Evolutionary conservation across 2,329 filamentous ascomycete species (phyloP).

Genomic region (Cytospora piceae): DNA sequence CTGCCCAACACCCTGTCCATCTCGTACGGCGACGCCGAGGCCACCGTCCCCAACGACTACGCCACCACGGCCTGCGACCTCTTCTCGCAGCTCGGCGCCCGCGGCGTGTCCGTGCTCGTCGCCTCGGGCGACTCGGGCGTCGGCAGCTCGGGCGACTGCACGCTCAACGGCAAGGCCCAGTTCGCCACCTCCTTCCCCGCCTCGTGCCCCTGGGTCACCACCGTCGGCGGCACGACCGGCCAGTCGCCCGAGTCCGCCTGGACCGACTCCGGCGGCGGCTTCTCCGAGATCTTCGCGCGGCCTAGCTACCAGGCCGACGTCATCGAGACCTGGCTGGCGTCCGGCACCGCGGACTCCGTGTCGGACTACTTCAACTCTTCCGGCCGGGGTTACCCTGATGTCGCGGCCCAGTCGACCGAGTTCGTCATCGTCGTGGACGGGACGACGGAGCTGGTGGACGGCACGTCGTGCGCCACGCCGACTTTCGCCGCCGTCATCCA

Average conservation of each 20-base stretch:
- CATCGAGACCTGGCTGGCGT: conserved; percentile 34
- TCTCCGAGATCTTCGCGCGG: conserved; percentile 51
- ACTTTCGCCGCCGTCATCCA: conserved; percentile 56
- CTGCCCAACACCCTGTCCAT: conserved; percentile 68
- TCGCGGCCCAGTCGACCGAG: conserved; percentile 44
- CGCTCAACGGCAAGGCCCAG: conserved; percentile 33
- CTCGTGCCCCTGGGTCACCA: conserved; percentile 63
- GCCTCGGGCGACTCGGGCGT: conserved; percentile 61
- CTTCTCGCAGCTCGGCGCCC: conserved; percentile 66
- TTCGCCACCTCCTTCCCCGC: conserved; percentile 49
- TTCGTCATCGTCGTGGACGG: conserved; percentile 28
- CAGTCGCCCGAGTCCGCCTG: conserved; percentile 56
- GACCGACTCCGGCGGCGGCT: conserved; percentile 56
- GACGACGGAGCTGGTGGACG: background rate
- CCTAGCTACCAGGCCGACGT: conserved; percentile 47
- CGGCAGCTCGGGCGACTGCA: conserved; percentile 34
- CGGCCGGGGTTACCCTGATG: conserved; percentile 29
- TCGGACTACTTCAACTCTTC: conserved; percentile 44
- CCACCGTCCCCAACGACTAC: conserved; percentile 58
- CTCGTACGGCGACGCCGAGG: conserved; percentile 72
- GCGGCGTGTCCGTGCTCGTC: conserved; percentile 68
- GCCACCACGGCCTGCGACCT: conserved; percentile 55
- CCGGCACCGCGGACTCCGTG: conserved; percentile 16
- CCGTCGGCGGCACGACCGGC: conserved; percentile 61
- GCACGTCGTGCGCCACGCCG: conserved; percentile 51